Conservation (phyloP, 176 grass and related monocot genomes). For the Phragmites australis region DNA sequence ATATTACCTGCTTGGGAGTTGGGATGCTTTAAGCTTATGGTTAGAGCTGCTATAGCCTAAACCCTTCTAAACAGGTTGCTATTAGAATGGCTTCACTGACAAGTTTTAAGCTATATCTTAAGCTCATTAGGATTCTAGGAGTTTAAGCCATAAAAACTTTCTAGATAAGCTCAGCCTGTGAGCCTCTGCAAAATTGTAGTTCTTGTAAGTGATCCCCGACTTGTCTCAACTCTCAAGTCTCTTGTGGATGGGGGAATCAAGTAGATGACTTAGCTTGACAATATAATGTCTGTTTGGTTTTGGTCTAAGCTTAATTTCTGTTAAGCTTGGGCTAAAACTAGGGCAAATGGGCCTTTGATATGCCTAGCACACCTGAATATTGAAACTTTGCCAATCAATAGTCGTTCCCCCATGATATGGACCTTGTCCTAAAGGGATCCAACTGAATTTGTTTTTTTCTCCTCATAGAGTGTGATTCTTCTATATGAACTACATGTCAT, state of each 20-base stretch:
- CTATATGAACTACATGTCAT: neutral
- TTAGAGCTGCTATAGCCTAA: neutral
- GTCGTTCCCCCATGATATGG: neutral
- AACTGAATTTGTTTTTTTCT: neutral
- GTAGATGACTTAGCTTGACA: neutral
- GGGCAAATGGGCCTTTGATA: neutral
- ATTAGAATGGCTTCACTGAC: constrained; percentile 12
- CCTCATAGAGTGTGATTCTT: neutral
- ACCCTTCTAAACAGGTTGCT: neutral
- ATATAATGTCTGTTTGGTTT: constrained; percentile 18
- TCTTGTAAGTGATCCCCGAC: neutral
- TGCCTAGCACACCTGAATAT: neutral
- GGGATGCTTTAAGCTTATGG: constrained; percentile 19
- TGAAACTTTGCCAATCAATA: constrained; percentile 13
- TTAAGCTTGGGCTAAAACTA: constrained; percentile 1
- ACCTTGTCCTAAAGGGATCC: neutral
- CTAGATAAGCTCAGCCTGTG: neutral
- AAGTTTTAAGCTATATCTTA: neutral
- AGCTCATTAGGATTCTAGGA: neutral
- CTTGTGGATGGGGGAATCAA: neutral
- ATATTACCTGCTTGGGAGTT: neutral
- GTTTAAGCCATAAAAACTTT: constrained; percentile 8
- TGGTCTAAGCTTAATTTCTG: neutral
- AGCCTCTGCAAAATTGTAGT: neutral
- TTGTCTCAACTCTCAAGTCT: neutral